Conservation (phyloP, 176 grass and related monocot genomes). For the Stipa capillata region DNA sequence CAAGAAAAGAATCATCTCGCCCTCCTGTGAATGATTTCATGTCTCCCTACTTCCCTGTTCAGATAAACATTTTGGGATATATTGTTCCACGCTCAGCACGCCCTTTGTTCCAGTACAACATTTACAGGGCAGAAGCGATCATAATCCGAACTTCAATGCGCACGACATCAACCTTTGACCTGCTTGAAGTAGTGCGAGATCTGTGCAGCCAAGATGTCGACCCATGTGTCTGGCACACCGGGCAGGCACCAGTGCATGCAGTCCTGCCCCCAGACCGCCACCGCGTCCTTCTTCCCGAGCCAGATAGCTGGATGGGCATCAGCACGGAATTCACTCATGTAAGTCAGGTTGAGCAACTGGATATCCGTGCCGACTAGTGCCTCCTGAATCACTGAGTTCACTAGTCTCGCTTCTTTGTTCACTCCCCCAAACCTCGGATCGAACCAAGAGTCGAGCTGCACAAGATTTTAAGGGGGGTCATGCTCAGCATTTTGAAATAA, state of each 20-base stretch:
- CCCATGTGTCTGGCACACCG: conserved; percentile 85
- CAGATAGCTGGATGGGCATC: conserved; percentile 87
- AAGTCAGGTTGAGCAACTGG: conserved; percentile 71
- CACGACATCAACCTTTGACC: not conserved
- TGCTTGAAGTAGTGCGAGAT: conserved; percentile 50
- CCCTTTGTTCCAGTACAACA: not conserved
- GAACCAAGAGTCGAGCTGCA: conserved; percentile 84
- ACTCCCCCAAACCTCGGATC: conserved; percentile 51
- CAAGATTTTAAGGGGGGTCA: not conserved
- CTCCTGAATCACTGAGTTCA: conserved; percentile 53
- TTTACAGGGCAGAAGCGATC: not conserved
- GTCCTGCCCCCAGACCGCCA: conserved; percentile 83
- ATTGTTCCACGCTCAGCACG: not conserved
- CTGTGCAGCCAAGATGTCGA: conserved; percentile 57
- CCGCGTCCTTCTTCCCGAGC: conserved; percentile 87
- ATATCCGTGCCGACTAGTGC: conserved; percentile 39
- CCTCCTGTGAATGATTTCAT: not conserved
- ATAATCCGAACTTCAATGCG: not conserved
- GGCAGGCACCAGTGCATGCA: conserved; percentile 99
- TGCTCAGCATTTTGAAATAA: not conserved
- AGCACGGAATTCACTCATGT: conserved; percentile 85
- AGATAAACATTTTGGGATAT: not conserved
- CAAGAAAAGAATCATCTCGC: not conserved
- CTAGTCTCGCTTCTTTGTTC: conserved; percentile 64
- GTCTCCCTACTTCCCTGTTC: not conserved